Evolutionary conservation across 1,284 basidiomycete genomes (phyloP).

Genomic region (Pholiota adiposa): DNA sequence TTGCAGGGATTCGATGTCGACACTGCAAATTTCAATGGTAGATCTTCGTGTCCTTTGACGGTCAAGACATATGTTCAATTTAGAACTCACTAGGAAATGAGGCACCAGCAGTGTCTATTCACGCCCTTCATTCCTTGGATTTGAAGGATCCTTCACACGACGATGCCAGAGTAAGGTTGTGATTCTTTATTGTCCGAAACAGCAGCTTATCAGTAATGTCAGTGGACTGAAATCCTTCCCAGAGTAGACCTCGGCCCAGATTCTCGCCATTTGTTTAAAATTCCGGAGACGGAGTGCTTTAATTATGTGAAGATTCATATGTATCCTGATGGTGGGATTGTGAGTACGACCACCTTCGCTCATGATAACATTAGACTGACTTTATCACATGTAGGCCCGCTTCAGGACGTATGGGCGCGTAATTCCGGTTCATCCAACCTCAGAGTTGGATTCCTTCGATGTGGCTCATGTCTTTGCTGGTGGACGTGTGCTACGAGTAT

Average conservation of each 20-base stretch:
- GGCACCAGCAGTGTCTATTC: constrained; percentile 80
- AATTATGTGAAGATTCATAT: constrained; percentile 93
- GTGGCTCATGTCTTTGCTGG: constrained; percentile 92
- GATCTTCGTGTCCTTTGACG: not conserved
- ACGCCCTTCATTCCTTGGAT: constrained; percentile 58
- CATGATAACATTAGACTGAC: constrained; percentile 14
- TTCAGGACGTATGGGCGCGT: constrained; percentile 91
- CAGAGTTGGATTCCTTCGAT: constrained; percentile 63
- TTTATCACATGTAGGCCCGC: constrained; percentile 60
- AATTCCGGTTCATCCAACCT: constrained; percentile 60
- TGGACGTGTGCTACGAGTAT: constrained; percentile 78
- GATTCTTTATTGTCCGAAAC: not conserved
- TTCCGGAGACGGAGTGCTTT: constrained; percentile 56
- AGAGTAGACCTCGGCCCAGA: constrained; percentile 79
- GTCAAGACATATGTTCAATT: constrained; percentile 7
- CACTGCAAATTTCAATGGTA: constrained; percentile 94
- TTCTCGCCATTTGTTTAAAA: constrained; percentile 85
- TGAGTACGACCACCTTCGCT: constrained; percentile 44
- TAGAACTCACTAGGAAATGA: constrained; percentile 73
- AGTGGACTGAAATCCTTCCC: constrained; percentile 88
- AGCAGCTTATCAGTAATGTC: constrained; percentile 7
- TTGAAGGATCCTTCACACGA: constrained; percentile 47
- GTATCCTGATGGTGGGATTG: constrained; percentile 97
- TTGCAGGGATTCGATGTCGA: constrained; percentile 94
- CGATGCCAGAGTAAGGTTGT: constrained; percentile 54